Percentiles rank a stretch among this genome's conserved stretches.
phyloP scores from a whole-genome alignment of 108 stramenopile species.

The Cyclotella baltica region DNA sequence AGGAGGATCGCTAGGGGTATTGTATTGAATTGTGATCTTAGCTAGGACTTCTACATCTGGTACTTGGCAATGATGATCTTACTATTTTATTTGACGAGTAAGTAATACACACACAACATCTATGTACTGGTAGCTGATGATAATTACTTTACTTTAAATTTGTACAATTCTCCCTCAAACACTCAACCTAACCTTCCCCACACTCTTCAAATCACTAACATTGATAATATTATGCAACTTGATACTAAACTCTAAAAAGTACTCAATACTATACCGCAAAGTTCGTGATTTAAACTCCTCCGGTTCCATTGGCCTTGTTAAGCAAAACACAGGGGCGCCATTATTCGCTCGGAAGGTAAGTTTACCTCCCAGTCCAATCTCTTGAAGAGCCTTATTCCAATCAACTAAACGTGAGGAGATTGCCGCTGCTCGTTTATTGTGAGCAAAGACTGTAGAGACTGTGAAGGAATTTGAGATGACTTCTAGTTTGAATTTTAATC shows the following conservation, averaged over 20 bases:
- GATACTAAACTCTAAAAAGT: constrained; percentile 51
- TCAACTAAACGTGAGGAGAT: constrained; percentile 38
- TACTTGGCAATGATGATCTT: too few species aligned
- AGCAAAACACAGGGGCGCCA: constrained; percentile 29
- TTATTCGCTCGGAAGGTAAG: constrained; percentile 35
- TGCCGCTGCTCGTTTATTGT: constrained; percentile 37
- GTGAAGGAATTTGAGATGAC: constrained; percentile 14
- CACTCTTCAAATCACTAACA: constrained; percentile 25
- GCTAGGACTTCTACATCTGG: too few species aligned
- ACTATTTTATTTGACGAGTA: too few species aligned
- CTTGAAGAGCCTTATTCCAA: constrained; percentile 43
- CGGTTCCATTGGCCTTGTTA: constrained; percentile 25
- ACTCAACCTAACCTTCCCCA: constrained; percentile 48
- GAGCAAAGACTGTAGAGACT: constrained; percentile 35
- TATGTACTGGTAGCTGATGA: too few species aligned
- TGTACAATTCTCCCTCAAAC: not conserved
- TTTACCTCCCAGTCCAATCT: constrained; percentile 31
- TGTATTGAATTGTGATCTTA: too few species aligned
- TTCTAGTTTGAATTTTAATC: constrained; percentile 33
- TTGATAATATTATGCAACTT: constrained; percentile 52
- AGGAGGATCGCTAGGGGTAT: too few species aligned
- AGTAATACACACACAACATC: too few species aligned
- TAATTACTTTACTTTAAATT: too few species aligned
- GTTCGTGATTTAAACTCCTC: constrained; percentile 30
- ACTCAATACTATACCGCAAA: constrained; percentile 41